Percentiles rank a stretch among this genome's conserved stretches.
These are phyloP conservation scores for Leccinum subgranulosum DNA, from an alignment of 768 basidiomycete species.

Conservation along the genomic window DNA sequence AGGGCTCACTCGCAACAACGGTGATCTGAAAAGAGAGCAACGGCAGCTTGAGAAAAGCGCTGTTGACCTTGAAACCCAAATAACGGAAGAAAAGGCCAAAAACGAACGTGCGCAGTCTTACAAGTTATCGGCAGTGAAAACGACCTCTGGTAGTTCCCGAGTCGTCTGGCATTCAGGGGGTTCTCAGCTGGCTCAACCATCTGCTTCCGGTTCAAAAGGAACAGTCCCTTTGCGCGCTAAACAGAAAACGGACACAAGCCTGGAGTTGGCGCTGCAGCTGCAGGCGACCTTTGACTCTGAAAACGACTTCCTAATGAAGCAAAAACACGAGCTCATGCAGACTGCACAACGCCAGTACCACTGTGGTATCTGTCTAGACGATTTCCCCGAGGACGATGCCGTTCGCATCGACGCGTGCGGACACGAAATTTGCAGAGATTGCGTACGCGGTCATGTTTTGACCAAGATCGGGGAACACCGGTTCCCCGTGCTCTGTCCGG, in stretches of 20 bases:
- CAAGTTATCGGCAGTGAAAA: not conserved
- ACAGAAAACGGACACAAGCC: not conserved
- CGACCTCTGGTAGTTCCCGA: not conserved
- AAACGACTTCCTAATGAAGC: constrained; percentile 31
- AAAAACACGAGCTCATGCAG: constrained; percentile 30
- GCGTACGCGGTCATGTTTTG: constrained; percentile 42
- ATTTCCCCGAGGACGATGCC: constrained; percentile 40
- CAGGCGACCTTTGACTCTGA: constrained; percentile 44
- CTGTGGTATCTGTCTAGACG: constrained; percentile 58
- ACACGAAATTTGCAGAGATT: constrained; percentile 55
- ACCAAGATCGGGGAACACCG: constrained; percentile 49
- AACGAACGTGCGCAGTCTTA: not conserved
- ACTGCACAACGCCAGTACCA: constrained; percentile 39
- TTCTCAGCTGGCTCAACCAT: not conserved
- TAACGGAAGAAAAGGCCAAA: constrained; percentile 13
- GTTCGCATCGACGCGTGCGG: constrained; percentile 42
- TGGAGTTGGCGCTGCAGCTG: constrained; percentile 27
- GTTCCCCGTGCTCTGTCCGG: constrained; percentile 60
- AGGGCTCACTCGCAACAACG: constrained; percentile 34
- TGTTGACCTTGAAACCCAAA: constrained; percentile 6
- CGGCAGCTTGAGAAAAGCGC: constrained; percentile 28
- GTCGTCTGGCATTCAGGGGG: not conserved
- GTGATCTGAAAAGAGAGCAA: constrained; percentile 16
- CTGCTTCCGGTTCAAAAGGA: not conserved
- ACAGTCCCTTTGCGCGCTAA: not conserved